Evolutionary conservation across 495 filamentous ascomycete genomes (phyloP).

Genomic region (Penicillium soppii): DNA sequence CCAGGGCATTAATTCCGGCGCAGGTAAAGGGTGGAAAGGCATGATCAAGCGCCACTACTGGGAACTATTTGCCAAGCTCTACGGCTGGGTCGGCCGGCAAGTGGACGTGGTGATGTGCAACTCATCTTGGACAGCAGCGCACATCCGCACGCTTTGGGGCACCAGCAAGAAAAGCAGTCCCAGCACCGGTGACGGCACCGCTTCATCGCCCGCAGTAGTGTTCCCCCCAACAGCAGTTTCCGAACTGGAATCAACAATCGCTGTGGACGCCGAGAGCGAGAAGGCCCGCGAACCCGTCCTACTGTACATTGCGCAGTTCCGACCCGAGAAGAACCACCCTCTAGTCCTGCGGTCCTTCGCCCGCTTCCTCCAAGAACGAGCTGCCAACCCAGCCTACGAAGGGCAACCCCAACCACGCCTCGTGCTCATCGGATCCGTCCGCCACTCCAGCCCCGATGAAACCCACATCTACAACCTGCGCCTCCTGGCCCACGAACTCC

Average conservation of each 20-base stretch:
- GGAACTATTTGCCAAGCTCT: conserved; percentile 77
- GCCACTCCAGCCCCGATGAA: conserved; percentile 73
- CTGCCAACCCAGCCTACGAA: conserved; percentile 44
- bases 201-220: conserved; percentile 56
- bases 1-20: conserved; percentile 80
- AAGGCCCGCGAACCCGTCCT: conserved; percentile 63
- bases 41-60: conserved; percentile 76
- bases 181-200: conserved; percentile 30
- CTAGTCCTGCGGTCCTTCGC: conserved; percentile 82
- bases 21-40: conserved; percentile 67
- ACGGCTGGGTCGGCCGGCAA: conserved; percentile 74
- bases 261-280: conserved; percentile 66
- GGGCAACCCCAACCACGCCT: conserved; percentile 48
- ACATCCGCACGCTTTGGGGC: conserved; percentile 82
- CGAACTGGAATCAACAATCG: conserved; percentile 70
- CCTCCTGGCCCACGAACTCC: conserved; percentile 81
- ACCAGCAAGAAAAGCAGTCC: conserved; percentile 20
- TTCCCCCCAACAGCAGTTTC: conserved; percentile 90
- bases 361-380: conserved; percentile 55
- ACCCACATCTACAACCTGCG: conserved; percentile 90
- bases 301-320: conserved; percentile 95
- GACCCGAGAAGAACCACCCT: conserved; percentile 93
- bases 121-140: conserved; percentile 86
- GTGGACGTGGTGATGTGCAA: conserved; percentile 97
- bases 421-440: conserved; percentile 83